Percentiles rank a stretch among this genome's conserved stretches.
Evolutionary conservation across 345 rosid genomes (phyloP).

Genomic region (Boechera divaricarpa): DNA sequence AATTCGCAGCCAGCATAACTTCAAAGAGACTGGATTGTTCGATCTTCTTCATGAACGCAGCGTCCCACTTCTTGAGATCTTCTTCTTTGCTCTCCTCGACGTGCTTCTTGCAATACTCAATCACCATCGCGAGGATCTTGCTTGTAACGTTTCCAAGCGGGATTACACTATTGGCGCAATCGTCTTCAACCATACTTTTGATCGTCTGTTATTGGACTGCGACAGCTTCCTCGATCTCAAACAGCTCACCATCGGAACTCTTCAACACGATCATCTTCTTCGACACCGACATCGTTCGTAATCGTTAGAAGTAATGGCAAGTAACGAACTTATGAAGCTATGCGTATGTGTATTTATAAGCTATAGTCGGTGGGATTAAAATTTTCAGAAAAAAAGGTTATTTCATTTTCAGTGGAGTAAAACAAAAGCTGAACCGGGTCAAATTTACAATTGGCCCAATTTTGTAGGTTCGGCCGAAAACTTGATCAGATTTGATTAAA

Average conservation of each 20-base stretch:
- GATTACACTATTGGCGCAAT: slow-evolving; percentile 48
- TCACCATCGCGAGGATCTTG: slow-evolving; percentile 61
- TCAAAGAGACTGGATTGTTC: slow-evolving; percentile 58
- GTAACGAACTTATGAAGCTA: not conserved
- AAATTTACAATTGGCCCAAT: not conserved
- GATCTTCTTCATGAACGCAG: slow-evolving; percentile 56
- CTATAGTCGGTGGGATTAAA: not conserved
- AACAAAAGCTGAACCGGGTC: not conserved
- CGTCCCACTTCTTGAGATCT: slow-evolving; percentile 57
- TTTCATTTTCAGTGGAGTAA: too few species aligned
- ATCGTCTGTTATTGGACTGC: slow-evolving; percentile 58
- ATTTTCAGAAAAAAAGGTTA: not conserved
- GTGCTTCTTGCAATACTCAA: slow-evolving; percentile 73
- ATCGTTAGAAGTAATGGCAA: too few species aligned
- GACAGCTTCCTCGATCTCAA: slow-evolving; percentile 59
- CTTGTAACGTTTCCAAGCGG: slow-evolving; percentile 62
- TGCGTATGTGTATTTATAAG: not conserved
- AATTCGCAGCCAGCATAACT: slow-evolving; percentile 64
- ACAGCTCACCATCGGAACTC: slow-evolving; percentile 58
- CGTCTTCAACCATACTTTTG: slow-evolving; percentile 54
- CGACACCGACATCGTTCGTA: slow-evolving; percentile 26
- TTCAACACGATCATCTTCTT: slow-evolving; percentile 40
- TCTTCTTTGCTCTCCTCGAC: slow-evolving; percentile 43
- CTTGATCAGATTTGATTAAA: not conserved
- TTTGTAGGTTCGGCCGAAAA: not conserved